Evolutionary conservation across 2,329 filamentous ascomycete genomes (phyloP).

Genomic region (Penicillium sp.): DNA sequence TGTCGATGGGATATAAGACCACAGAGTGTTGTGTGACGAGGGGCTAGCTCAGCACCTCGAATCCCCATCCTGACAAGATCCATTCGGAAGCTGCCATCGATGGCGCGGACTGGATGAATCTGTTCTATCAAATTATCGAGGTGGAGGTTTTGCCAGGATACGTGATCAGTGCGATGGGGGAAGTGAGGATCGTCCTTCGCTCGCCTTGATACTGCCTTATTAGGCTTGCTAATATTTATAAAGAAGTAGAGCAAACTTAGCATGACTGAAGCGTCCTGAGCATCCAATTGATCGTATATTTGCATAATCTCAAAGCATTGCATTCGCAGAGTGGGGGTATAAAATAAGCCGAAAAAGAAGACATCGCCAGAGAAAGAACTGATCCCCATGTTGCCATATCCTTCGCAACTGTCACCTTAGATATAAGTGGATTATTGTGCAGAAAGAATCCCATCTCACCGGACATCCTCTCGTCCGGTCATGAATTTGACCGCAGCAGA

Average conservation of each 20-base stretch:
- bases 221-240: too few species aligned
- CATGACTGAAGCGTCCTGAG: not conserved
- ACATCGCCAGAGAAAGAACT: not conserved
- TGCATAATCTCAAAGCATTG: not conserved
- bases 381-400: not conserved
- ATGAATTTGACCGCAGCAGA: slow-evolving; percentile 36
- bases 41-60: too few species aligned
- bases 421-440: not conserved
- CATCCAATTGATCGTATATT: not conserved
- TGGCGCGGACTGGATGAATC: too few species aligned
- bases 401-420: not conserved
- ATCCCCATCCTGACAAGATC: too few species aligned
- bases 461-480: slow-evolving; percentile 29
- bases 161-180: too few species aligned
- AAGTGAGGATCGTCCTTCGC: too few species aligned
- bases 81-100: too few species aligned
- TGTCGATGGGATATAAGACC: too few species aligned
- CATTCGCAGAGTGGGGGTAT: slow-evolving; percentile 16
- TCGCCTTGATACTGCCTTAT: too few species aligned
- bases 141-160: too few species aligned
- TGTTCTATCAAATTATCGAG: too few species aligned
- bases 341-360: slow-evolving; percentile 5
- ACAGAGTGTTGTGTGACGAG: too few species aligned
- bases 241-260: not conserved
- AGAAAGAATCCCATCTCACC: not conserved